phyloP scores from a whole-genome alignment of 179 eudicot species.

The Dionaea muscipula region DNA sequence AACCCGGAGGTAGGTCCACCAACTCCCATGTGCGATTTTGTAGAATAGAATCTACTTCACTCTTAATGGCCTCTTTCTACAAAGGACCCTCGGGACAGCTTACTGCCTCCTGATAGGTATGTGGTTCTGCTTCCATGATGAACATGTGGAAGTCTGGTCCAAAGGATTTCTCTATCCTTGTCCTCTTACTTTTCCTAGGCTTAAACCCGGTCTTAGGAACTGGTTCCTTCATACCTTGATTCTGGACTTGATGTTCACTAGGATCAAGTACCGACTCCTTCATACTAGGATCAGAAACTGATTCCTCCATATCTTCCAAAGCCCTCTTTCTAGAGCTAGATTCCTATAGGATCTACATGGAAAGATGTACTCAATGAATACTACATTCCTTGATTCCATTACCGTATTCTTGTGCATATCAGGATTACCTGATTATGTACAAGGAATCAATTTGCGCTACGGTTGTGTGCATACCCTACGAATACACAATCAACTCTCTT shows the following conservation, averaged over 20 bases:
- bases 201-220: no score
- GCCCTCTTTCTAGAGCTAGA: no score
- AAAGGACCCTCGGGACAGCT: not conserved
- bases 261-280: no score
- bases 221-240: no score
- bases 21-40: not conserved
- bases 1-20: not conserved
- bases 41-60: not conserved
- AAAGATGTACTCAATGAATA: not conserved
- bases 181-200: no score
- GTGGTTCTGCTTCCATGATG: not conserved
- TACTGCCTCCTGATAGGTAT: not conserved
- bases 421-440: not conserved
- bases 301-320: no score
- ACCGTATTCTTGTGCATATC: not conserved
- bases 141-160: no score
- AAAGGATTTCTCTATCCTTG: no score
- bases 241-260: no score
- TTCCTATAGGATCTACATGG: no score
- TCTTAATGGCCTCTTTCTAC: no score
- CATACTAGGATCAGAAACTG: no score
- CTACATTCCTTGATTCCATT: not conserved
- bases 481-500: slow-evolving; percentile 8
- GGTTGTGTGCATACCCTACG: slow-evolving; percentile 6
- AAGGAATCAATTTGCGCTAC: slow-evolving; percentile 7